Evolutionary conservation across 1,139 yeast genomes (phyloP), one percentile per base, ranked within the genome.

Genomic region (Yamadazyma siamensis): DNA sequence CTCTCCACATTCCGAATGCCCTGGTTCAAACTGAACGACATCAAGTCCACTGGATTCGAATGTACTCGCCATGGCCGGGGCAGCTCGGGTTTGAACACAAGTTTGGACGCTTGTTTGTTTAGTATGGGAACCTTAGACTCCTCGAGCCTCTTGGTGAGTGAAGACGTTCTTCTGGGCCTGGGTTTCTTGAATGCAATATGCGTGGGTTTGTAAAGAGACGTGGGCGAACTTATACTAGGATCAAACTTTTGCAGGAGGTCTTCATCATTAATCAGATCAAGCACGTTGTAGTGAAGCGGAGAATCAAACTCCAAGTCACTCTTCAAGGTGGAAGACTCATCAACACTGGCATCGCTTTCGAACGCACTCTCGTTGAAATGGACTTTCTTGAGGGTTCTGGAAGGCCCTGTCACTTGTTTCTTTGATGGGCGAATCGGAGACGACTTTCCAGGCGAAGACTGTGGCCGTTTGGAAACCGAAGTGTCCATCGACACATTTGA

Each of bases 161-260:
- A 45, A 9, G 33, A 35, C 6, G 34, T 27, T 27, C 47, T 29
- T 23, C 23, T 30, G 12, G 41, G 41, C 14, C 21, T 29, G 13
- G 15, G 15, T 12, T 23, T 32, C 13, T 29, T 28, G 22, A 28
- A 21, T 13, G 32, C 15, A 6, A 27, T 15, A 12, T 26, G 32
- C 4, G 34, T 19, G 3, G 31, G 32, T 20, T 28, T 36, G 21
- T 33, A 36, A 4, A 37, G 13, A 1, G 38, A 32, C 3, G 68
- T 63, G 3, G 70, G 69, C 4, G 68, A 56, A 23, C 53, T 57
- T 5, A 59, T 39, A 7, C 43, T 36, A 1, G 64, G 58, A 35
- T 61, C 58, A 34, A 59, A 58, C 21, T 46, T 43, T 5, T 63
- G 33, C 29, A 55, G 65, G 13, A 59, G 41, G 4, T 59, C 63